Conservation (phyloP, 2,329 filamentous ascomycete species). For the Neonectria sp. region DNA sequence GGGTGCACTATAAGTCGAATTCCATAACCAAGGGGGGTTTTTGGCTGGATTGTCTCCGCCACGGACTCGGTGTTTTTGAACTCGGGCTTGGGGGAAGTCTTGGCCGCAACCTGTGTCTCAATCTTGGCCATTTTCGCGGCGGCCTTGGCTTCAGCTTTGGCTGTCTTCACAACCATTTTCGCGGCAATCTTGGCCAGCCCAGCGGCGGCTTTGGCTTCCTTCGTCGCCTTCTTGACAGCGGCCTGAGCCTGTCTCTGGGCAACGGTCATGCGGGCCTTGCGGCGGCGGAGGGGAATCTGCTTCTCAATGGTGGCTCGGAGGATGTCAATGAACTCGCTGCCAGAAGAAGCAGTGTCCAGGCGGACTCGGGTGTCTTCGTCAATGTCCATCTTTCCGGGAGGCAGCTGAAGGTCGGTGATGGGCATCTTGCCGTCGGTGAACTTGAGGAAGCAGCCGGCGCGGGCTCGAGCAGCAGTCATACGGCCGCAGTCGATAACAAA, state of each 20-base stretch:
- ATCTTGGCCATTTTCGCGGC: slow-evolving; percentile 14
- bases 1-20: neutral
- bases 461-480: slow-evolving; percentile 33
- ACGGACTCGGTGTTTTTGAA: neutral
- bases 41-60: no score
- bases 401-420: slow-evolving; percentile 27
- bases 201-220: no score
- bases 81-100: slow-evolving; percentile 2
- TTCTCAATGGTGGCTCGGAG: slow-evolving; percentile 31
- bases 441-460: slow-evolving; percentile 31
- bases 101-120: slow-evolving; percentile 30
- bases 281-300: slow-evolving; percentile 6
- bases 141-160: neutral
- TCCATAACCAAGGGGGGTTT: neutral
- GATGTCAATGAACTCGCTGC: slow-evolving; percentile 33
- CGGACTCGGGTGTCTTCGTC: slow-evolving; percentile 15
- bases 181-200: no score
- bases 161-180: no score
- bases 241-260: no score
- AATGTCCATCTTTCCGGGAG: slow-evolving; percentile 25
- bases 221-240: no score
- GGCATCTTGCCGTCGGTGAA: slow-evolving; percentile 42
- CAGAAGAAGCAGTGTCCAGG: slow-evolving; percentile 19
- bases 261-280: no score
- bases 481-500: slow-evolving; percentile 29